Conservation (phyloP, 768 basidiomycete species). For the Sporobolomyces pararoseus region DNA sequence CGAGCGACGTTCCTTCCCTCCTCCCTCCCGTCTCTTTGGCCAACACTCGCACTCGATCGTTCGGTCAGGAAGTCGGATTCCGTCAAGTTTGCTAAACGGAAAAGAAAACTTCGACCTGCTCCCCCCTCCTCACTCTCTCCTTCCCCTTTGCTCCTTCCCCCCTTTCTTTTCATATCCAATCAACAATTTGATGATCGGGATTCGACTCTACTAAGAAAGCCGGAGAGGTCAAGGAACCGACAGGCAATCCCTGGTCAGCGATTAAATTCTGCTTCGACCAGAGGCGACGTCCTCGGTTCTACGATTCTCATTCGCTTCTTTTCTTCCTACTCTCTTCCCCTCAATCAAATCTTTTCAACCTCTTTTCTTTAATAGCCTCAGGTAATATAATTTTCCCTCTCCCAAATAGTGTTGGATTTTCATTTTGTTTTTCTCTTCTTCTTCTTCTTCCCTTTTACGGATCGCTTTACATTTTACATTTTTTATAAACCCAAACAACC, state of each 20-base stretch:
- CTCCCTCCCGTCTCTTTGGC: slow-evolving; percentile 30
- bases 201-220: too few species aligned
- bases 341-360: too few species aligned
- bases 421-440: too few species aligned
- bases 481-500: too few species aligned
- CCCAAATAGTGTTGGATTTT: too few species aligned
- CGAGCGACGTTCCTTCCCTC: slow-evolving; percentile 11
- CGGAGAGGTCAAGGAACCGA: neutral
- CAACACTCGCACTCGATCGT: slow-evolving; percentile 18
- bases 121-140: neutral
- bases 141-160: neutral
- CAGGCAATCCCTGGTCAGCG: slow-evolving; percentile 17
- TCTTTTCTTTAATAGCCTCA: too few species aligned
- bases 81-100: slow-evolving; percentile 8
- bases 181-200: too few species aligned
- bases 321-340: neutral
- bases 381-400: too few species aligned
- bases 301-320: neutral
- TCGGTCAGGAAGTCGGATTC: slow-evolving; percentile 31
- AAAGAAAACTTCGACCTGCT: neutral
- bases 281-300: slow-evolving; percentile 10
- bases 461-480: too few species aligned
- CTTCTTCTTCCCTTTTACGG: too few species aligned
- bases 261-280: slow-evolving; percentile 18
- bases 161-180: neutral